Evolutionary conservation across 2,329 filamentous ascomycete genomes (phyloP), one percentile per base, ranked within the genome.

Genomic region (Blastomyces percursus): DNA sequence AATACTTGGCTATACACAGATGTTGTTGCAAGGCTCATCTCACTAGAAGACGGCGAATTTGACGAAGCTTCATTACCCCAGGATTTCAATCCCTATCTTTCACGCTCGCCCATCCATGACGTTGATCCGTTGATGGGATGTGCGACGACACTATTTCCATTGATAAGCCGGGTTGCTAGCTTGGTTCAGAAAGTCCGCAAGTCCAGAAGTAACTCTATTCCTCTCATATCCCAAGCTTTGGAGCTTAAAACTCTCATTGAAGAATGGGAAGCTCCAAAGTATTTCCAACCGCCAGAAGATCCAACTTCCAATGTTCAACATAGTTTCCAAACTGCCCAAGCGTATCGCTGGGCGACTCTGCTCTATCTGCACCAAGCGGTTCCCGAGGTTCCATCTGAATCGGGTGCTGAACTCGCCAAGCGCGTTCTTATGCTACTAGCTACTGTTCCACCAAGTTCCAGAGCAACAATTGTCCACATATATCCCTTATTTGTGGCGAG

Each of bases 1-100:
- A 89, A 88, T 69, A 84, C 84, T 3, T 89, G 85, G 84, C 80
- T 89, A 8, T 90, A 89, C 68, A 86, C 89, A 81, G 86, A 89
- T 70, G 87, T 89, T 35, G 86, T 89, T 65, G 84, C 86, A 30
- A 81, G 86, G 16, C 75, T 90, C 58, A 89, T 86, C 0, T 85
- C 85, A 2, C 74, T 83, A 2, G 82, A 84, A 63, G 80, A 82
- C 44, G 82, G 83, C 30, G 82, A 84, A 14, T 78, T 82, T 54
- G 75, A 77, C 51, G 75, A 80, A 6, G 67, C 80, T 21, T 63
- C 64, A 58, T 76, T 72, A 12, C 71, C 24, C 68, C 70, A 19
- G 16, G 40, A 59, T 21, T 30, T 59, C 1, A 46, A n/a, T 12
- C 69, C 71, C 27, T 74, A 76, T 38, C 72, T 75, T 30, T 76